Conservation (phyloP, 495 filamentous ascomycete genomes). For the Xylaria acuta region DNA sequence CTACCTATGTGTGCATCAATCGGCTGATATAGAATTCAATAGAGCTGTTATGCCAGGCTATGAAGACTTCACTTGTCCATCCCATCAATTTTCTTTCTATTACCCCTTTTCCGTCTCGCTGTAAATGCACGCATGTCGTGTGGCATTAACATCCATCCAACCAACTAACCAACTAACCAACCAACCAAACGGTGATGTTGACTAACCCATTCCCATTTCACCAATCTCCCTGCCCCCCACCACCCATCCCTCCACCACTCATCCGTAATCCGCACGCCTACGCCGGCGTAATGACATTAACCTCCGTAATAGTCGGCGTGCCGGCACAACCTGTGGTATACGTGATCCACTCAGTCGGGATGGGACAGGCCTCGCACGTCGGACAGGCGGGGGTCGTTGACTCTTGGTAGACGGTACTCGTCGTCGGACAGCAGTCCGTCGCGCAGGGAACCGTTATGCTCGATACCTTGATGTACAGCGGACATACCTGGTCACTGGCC, state of each 20-base stretch:
- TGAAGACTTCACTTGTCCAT: not conserved
- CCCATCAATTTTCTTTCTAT: not conserved
- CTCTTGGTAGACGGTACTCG: conserved; percentile 36
- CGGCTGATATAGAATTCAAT: conserved; percentile 24
- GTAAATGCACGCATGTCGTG: not conserved
- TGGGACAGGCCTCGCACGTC: conserved; percentile 40
- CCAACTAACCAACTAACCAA: not conserved
- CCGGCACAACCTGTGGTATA: conserved; percentile 46
- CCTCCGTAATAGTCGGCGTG: conserved; percentile 36
- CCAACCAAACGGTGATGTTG: not conserved
- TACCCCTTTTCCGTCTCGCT: not conserved
- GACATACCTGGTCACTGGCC: conserved; percentile 35
- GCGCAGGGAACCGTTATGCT: conserved; percentile 45
- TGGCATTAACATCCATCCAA: not conserved
- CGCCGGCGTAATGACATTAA: conserved; percentile 27
- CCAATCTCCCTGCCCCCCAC: not conserved
- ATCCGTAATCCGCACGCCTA: not conserved
- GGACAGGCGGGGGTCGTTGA: conserved; percentile 30
- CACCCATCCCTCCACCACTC: no score
- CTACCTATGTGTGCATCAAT: not conserved
- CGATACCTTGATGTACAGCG: conserved; percentile 37
- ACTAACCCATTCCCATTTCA: not conserved
- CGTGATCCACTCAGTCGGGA: conserved; percentile 46
- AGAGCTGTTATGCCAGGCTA: not conserved
- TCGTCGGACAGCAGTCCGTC: conserved; percentile 50